These are phyloP conservation scores for Solanum hybrid DNA, from an alignment of 305 asterid species.

Conservation along the genomic window DNA sequence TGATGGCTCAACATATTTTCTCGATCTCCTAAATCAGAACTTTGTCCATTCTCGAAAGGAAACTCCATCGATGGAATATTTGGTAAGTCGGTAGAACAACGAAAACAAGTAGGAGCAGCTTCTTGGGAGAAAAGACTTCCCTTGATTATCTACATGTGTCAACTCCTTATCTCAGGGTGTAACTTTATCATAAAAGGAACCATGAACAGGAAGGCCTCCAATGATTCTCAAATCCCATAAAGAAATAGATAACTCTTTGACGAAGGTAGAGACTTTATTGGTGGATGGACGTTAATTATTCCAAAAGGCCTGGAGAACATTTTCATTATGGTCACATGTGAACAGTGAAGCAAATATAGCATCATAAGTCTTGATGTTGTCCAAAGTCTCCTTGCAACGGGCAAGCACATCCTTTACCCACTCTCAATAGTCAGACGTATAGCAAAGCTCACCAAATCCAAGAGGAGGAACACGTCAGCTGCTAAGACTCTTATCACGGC, in stretches of 20 bases:
- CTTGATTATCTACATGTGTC: not conserved
- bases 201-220: not conserved
- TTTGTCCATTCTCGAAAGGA: not conserved
- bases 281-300: not conserved
- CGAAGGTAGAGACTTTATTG: not conserved
- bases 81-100: not conserved
- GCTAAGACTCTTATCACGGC: not conserved
- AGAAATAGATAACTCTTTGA: not conserved
- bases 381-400: not conserved
- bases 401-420: not conserved
- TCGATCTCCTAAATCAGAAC: not conserved
- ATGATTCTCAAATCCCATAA: not conserved
- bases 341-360: not conserved
- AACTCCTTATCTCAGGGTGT: not conserved
- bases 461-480: not conserved
- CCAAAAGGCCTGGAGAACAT: not conserved
- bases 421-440: not conserved
- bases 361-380: not conserved
- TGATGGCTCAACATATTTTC: not conserved
- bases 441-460: not conserved
- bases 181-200: too few species aligned
- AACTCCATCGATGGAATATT: not conserved
- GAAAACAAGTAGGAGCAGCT: not conserved
- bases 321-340: not conserved
- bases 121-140: not conserved